Conservation (phyloP, 208 protist genomes). For the Leptomonas seymouri region DNA sequence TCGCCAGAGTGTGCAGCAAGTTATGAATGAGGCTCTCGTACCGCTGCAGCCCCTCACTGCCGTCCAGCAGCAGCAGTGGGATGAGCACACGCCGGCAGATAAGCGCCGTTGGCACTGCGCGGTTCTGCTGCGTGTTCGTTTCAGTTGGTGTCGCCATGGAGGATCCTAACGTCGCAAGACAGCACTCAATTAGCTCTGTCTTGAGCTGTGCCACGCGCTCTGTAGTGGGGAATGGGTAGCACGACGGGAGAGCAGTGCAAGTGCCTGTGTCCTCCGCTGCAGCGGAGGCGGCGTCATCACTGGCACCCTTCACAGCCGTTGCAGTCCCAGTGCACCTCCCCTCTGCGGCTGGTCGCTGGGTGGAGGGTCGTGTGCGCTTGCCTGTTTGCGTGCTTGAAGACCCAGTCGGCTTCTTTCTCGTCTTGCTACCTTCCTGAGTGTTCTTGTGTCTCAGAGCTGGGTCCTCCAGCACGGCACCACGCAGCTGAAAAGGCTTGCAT, state of each 20-base stretch:
- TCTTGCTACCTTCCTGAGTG: slow-evolving; percentile 2
- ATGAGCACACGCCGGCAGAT: slow-evolving; percentile 77
- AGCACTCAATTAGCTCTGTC: slow-evolving; percentile 18
- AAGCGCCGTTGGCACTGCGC: slow-evolving; percentile 35
- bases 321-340: neutral
- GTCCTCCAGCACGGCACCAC: slow-evolving; percentile 15
- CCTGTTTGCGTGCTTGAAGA: neutral
- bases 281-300: neutral
- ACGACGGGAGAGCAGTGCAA: slow-evolving; percentile 21
- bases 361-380: slow-evolving; percentile 10
- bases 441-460: neutral
- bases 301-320: neutral
- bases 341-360: slow-evolving; percentile 14
- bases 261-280: neutral
- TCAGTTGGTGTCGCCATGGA: neutral
- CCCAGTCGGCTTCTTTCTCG: neutral
- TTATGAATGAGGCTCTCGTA: slow-evolving; percentile 34
- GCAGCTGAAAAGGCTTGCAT: slow-evolving; percentile 32
- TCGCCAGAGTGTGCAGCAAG: slow-evolving; percentile 30
- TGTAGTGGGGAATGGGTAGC: slow-evolving; percentile 23
- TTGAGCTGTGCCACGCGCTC: slow-evolving; percentile 18
- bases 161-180: slow-evolving; percentile 17
- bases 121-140: neutral
- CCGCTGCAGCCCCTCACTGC: slow-evolving; percentile 32
- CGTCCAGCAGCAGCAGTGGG: slow-evolving; percentile 57